phyloP scores from a whole-genome alignment of 345 rosid genomes.

The Mangifera indica region DNA sequence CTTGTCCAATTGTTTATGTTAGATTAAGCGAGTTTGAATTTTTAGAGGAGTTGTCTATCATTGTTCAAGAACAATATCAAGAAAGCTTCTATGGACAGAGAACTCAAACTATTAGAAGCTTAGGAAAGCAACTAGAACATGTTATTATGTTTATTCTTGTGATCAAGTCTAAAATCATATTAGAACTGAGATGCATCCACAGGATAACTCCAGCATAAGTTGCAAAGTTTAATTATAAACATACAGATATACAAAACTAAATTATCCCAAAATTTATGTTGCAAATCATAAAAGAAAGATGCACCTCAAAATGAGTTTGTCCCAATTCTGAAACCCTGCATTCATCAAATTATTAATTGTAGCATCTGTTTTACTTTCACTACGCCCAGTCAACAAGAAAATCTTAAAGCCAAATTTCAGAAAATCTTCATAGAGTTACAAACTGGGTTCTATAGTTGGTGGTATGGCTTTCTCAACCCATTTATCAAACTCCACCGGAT shows the following conservation, averaged over 20 bases:
- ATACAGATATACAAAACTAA: neutral
- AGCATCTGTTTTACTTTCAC: slow-evolving; percentile 55
- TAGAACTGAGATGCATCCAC: neutral
- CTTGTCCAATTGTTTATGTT: too few species aligned
- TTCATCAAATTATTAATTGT: slow-evolving; percentile 65
- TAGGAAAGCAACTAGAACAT: too few species aligned
- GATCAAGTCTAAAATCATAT: too few species aligned
- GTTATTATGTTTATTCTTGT: too few species aligned
- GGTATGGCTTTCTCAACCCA: slow-evolving; percentile 83
- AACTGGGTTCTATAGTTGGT: slow-evolving; percentile 67
- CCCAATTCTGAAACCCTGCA: slow-evolving; percentile 78
- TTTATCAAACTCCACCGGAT: slow-evolving; percentile 61
- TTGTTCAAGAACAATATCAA: too few species aligned
- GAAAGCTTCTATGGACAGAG: too few species aligned
- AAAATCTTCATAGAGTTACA: slow-evolving; percentile 70
- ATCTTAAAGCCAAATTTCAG: slow-evolving; percentile 68
- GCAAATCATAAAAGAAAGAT: neutral
- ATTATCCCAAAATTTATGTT: neutral
- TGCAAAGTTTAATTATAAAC: neutral
- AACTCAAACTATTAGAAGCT: too few species aligned
- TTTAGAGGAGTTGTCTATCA: too few species aligned
- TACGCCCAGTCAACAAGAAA: slow-evolving; percentile 78
- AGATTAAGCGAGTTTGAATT: too few species aligned
- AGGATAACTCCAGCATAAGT: neutral
- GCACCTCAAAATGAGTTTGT: slow-evolving; percentile 87